Conservation (phyloP, 495 filamentous ascomycete species). For the Cercophora newfieldiana region DNA sequence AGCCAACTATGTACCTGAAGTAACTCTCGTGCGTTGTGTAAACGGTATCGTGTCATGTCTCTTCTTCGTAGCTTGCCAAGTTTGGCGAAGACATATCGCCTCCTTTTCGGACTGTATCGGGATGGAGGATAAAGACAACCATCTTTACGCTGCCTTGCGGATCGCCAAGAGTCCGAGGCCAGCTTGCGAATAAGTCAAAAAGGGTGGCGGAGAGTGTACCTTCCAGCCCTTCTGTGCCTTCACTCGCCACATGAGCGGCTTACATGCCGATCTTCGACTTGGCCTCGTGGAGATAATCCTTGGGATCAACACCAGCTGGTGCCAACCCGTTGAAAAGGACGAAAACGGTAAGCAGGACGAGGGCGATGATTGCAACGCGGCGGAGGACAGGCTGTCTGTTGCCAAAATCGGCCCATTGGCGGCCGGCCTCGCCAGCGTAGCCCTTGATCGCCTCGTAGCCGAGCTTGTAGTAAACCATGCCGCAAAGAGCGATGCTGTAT, state of each 20-base stretch:
- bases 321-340: constrained; percentile 63
- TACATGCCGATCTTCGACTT: constrained; percentile 49
- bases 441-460: constrained; percentile 82
- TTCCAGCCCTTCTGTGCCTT: background rate
- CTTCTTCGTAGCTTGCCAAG: background rate
- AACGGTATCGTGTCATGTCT: background rate
- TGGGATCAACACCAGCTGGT: constrained; percentile 51
- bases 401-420: constrained; percentile 87
- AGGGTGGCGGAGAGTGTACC: background rate
- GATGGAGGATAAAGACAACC: background rate
- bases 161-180: background rate
- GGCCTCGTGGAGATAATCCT: constrained; percentile 45
- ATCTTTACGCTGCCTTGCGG: background rate
- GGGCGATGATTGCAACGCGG: constrained; percentile 68
- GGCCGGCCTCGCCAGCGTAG: constrained; percentile 65
- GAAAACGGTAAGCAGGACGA: constrained; percentile 58
- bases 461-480: constrained; percentile 97
- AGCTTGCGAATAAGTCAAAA: background rate
- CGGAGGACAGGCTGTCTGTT: constrained; percentile 69
- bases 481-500: constrained; percentile 85
- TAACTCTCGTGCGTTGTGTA: background rate
- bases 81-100: background rate
- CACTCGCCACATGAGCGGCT: background rate
- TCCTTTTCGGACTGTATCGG: background rate
- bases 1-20: constrained; percentile 10